Evolutionary conservation across 805 yeast genomes (phyloP), one percentile per base, ranked within the genome.

Genomic region (Lachancea cidri): DNA sequence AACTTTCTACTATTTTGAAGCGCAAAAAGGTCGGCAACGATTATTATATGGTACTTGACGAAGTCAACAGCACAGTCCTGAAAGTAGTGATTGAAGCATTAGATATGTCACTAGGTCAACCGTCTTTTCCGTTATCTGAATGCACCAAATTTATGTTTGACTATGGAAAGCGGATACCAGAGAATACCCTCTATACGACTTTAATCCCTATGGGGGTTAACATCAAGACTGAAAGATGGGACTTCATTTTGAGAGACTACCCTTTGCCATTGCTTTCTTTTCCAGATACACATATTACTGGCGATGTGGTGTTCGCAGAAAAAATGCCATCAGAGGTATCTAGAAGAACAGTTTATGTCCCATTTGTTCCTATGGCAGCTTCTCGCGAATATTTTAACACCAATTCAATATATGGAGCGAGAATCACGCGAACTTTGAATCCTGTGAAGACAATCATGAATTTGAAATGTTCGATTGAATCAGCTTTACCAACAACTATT

Each of bases 391-490:
- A 62, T 34, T 41, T 52, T 3, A 59, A 54, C 6, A 45, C 43
- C 1, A 79, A 77, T 49, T 74, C 71, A 30, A 70, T 81, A 40
- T 81, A 78, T 57, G 79, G 82, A 0, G 71, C 73, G 2, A 72
- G 70, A 46, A 69, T 80, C 11, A 72, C 81, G 1, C 70, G 87
- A 50, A 81, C 87, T 0, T 65, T 81, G 57, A 77, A 83, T 2
- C 77, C 83, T 0, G 72, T 81, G 16, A 81, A 81, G 47, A 65
- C 75, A 29, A 72, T 70, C 57, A 62, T 76, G 22, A 76, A 79
- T 48, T 50, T 79, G 43, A 59, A 66, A 11, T 70, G 78, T 17
- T 47, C 60, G 5, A 69, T 79, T 9, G 58, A 58, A 18, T 71
- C 83, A 0, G 56, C 61, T 1, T 54, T 66, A 15, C 72, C 81